phyloP scores from a whole-genome alignment of 75 land plant genomes.

The Isoetes taiwanensis region DNA sequence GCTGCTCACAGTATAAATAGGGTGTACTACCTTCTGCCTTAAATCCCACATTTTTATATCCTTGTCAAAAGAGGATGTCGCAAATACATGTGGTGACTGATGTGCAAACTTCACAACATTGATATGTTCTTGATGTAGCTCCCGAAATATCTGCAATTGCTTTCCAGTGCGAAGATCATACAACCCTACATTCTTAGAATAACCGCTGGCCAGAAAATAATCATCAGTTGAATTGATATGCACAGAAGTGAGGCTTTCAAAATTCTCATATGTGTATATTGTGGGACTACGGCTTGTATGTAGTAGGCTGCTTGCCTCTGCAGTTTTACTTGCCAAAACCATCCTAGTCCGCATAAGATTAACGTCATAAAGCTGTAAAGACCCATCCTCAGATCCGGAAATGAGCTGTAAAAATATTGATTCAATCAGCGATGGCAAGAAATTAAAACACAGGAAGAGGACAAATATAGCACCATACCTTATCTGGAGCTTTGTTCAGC shows the following conservation, averaged over 20 bases:
- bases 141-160: slow-evolving; percentile 44
- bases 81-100: slow-evolving; percentile 72
- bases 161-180: slow-evolving; percentile 70
- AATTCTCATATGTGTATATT: slow-evolving; percentile 46
- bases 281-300: slow-evolving; percentile 22
- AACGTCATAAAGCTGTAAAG: slow-evolving; percentile 54
- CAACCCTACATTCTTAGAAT: slow-evolving; percentile 61
- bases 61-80: slow-evolving; percentile 79
- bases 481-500: slow-evolving; percentile 62
- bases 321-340: neutral
- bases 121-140: slow-evolving; percentile 69
- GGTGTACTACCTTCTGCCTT: slow-evolving; percentile 43
- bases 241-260: slow-evolving; percentile 79
- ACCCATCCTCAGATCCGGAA: slow-evolving; percentile 87
- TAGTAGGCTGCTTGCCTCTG: slow-evolving; percentile 6
- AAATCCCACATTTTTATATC: slow-evolving; percentile 81
- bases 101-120: slow-evolving; percentile 86
- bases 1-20: slow-evolving; percentile 56
- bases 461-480: slow-evolving; percentile 27
- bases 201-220: slow-evolving; percentile 73
- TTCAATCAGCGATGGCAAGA: neutral
- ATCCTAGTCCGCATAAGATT: slow-evolving; percentile 33
- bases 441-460: neutral
- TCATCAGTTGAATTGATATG: slow-evolving; percentile 81
- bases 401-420: slow-evolving; percentile 37